Evolutionary conservation across 139 green algal genomes (phyloP).

Genomic region (Chlamydomonas schloesseri): DNA sequence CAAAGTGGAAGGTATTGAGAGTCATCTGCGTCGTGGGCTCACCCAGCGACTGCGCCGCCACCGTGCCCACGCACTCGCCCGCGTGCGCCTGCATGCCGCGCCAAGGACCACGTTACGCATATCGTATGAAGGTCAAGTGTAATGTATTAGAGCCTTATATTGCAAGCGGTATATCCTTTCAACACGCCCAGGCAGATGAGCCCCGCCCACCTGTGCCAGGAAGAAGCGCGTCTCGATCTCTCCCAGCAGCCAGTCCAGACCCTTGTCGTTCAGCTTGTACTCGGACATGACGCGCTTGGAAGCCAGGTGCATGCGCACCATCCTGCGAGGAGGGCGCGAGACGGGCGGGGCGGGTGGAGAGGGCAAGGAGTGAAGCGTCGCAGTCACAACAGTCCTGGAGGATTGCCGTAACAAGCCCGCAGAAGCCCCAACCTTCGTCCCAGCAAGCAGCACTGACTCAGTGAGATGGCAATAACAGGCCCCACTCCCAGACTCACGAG

Average conservation of each 20-base stretch:
- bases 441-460: no score
- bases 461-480: no score
- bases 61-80: conserved; percentile 93
- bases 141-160: no score
- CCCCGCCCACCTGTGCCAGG: conserved; percentile 25
- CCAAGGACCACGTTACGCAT: no score
- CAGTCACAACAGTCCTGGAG: no score
- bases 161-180: no score
- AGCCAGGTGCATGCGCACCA: conserved; percentile 88
- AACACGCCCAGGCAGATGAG: no score
- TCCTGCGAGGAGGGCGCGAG: conserved; percentile 20
- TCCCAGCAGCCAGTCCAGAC: conserved; percentile 94
- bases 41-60: conserved; percentile 97
- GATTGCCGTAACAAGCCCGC: no score
- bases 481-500: conserved; percentile 23
- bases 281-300: conserved; percentile 92
- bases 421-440: no score
- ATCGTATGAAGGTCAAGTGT: no score
- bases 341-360: no score
- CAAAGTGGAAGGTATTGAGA: conserved; percentile 98
- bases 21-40: conserved; percentile 98
- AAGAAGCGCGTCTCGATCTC: conserved; percentile 85
- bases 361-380: no score
- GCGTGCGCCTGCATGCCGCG: conserved; percentile 72
- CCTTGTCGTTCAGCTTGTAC: conserved; percentile 83